Evolutionary conservation across 2,329 filamentous ascomycete species (phyloP).

Genomic region (Macrophomina phaseolina): DNA sequence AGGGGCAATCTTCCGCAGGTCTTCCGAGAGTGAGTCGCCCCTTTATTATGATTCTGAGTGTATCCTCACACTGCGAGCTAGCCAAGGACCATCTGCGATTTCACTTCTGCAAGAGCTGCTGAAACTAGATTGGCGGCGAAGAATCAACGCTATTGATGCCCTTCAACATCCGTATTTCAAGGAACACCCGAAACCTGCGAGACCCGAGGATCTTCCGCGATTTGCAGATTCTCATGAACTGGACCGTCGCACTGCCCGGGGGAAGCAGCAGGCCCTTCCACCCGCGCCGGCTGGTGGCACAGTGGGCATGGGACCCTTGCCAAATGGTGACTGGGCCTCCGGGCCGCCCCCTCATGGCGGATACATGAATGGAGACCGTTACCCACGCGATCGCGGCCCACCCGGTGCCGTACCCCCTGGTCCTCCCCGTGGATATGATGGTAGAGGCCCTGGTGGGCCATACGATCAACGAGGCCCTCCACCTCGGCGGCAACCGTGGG

Average conservation of each 20-base stretch:
- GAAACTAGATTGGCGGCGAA: conserved; percentile 83
- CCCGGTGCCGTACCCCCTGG: conserved; percentile 42
- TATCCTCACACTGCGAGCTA: conserved; percentile 36
- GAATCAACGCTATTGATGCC: conserved; percentile 93
- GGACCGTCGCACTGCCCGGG: conserved; percentile 89
- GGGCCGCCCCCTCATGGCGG: conserved; percentile 41
- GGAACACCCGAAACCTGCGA: conserved; percentile 75
- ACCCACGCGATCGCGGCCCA: conserved; percentile 47
- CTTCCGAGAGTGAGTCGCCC: conserved; percentile 70
- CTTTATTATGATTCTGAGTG: conserved; percentile 8
- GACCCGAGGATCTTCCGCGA: conserved; percentile 82
- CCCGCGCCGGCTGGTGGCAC: conserved; percentile 91
- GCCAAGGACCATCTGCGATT: conserved; percentile 73
- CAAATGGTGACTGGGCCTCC: conserved; percentile 57
- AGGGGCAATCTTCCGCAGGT: conserved; percentile 71
- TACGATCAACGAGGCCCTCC: conserved; percentile 37
- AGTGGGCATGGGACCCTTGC: conserved; percentile 72
- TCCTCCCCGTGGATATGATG: conserved; percentile 37
- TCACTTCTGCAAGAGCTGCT: conserved; percentile 82
- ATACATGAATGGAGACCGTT: conserved; percentile 44
- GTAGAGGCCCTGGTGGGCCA: conserved; percentile 37
- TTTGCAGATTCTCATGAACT: conserved; percentile 97
- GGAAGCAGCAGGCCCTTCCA: conserved; percentile 81
- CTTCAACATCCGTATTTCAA: conserved; percentile 92
- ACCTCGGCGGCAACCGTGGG: conserved; percentile 39